These are phyloP conservation scores for Pseudotsuga menziesii DNA, from an alignment of 75 land plant species.

Conservation along the genomic window DNA sequence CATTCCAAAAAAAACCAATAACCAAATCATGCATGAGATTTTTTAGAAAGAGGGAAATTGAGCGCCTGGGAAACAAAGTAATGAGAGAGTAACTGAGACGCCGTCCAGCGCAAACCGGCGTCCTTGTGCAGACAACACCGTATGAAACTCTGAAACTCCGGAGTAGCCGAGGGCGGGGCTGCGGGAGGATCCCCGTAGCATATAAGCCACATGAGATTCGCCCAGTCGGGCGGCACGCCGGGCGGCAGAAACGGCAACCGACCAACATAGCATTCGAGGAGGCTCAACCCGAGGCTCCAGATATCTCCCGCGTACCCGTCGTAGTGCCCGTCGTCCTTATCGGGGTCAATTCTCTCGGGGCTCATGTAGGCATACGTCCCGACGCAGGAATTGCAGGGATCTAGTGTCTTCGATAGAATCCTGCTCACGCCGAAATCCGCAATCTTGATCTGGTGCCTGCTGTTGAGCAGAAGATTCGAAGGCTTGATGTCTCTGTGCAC, in stretches of 20 bases:
- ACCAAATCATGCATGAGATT: no score
- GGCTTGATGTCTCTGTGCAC: slow-evolving; percentile 96
- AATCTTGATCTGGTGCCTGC: slow-evolving; percentile 53
- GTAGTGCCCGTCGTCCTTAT: slow-evolving; percentile 47
- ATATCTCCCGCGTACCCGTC: slow-evolving; percentile 62
- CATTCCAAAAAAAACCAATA: no score
- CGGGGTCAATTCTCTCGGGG: slow-evolving; percentile 80
- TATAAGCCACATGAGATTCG: slow-evolving; percentile 63
- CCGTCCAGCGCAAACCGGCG: slow-evolving; percentile 34
- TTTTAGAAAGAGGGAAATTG: neutral
- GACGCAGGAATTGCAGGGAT: slow-evolving; percentile 61
- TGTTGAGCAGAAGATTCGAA: slow-evolving; percentile 70
- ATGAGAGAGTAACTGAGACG: slow-evolving; percentile 36
- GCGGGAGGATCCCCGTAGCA: slow-evolving; percentile 59
- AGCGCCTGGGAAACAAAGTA: slow-evolving; percentile 21
- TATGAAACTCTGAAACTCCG: slow-evolving; percentile 59
- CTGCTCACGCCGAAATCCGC: slow-evolving; percentile 80
- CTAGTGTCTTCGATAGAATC: slow-evolving; percentile 43
- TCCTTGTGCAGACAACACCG: slow-evolving; percentile 48
- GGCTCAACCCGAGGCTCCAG: slow-evolving; percentile 67
- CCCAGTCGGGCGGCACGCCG: slow-evolving; percentile 60
- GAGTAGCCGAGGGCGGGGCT: slow-evolving; percentile 44
- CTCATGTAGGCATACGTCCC: slow-evolving; percentile 90
- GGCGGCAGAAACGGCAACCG: slow-evolving; percentile 22
- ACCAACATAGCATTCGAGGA: slow-evolving; percentile 65